A percentile compares a stretch with the other conserved stretches of the same genome.
phyloP scores from a whole-genome alignment of 441 rosid genomes.

The Biscutella laevigata region DNA sequence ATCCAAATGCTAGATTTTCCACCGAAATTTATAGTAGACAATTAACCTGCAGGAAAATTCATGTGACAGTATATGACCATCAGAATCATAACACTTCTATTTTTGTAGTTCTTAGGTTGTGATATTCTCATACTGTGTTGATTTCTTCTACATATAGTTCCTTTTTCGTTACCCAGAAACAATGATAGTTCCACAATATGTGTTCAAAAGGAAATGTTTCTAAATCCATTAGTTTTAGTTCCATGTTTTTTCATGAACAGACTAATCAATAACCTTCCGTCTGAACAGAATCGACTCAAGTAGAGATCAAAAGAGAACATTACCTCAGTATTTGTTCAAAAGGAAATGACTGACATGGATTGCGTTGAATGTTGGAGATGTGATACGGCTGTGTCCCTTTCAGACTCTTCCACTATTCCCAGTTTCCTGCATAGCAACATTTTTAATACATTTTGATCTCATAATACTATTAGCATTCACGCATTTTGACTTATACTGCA shows the following conservation, averaged over 20 bases:
- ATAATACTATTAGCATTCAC: not conserved
- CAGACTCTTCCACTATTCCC: slow-evolving; percentile 21
- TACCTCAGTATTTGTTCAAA: slow-evolving; percentile 18
- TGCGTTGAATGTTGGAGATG: slow-evolving; percentile 39
- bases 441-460: not conserved
- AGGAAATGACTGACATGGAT: slow-evolving; percentile 51
- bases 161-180: no score
- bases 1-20: not conserved
- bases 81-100: not conserved
- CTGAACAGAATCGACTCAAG: not conserved
- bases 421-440: slow-evolving; percentile 13
- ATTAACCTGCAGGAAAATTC: not conserved
- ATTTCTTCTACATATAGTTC: not conserved
- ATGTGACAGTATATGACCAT: not conserved
- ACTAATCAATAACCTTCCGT: not conserved
- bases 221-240: no score
- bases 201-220: no score
- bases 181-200: no score
- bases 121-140: not conserved
- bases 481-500: not conserved
- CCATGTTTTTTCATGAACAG: not conserved
- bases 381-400: slow-evolving; percentile 56
- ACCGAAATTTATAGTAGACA: not conserved
- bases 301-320: not conserved
- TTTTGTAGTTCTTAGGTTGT: not conserved